A percentile compares a stretch with the other conserved stretches of the same genome.
phyloP scores from a whole-genome alignment of 2,329 filamentous ascomycete species.

The Colletotrichum sp. region DNA sequence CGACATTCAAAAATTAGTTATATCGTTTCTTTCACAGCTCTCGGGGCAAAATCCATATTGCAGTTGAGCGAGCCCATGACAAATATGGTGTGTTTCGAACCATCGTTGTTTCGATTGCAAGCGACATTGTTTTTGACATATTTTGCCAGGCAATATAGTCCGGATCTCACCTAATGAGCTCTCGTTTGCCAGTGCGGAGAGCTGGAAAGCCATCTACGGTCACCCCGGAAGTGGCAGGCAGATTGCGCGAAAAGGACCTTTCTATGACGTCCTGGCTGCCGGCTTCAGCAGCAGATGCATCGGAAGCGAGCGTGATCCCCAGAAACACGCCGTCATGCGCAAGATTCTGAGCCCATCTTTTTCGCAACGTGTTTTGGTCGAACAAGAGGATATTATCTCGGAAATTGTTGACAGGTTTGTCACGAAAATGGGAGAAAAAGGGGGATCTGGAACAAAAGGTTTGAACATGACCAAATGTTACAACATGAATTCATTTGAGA shows the following conservation, averaged over 20 bases:
- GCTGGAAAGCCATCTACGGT: slow-evolving; percentile 47
- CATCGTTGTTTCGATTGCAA: not conserved
- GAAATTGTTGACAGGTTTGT: not conserved
- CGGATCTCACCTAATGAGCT: slow-evolving; percentile 52
- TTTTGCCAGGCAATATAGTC: slow-evolving; percentile 34
- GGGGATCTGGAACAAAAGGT: slow-evolving; percentile 26
- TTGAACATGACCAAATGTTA: slow-evolving; percentile 30
- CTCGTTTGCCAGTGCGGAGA: slow-evolving; percentile 40
- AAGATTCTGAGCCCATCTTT: not conserved
- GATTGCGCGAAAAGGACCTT: slow-evolving; percentile 25
- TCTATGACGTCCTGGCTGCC: slow-evolving; percentile 31
- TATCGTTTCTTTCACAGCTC: not conserved
- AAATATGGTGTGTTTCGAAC: not conserved
- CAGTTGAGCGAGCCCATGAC: not conserved
- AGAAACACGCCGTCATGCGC: slow-evolving; percentile 22
- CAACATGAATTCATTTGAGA: slow-evolving; percentile 31
- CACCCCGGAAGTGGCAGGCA: not conserved
- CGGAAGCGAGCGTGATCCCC: slow-evolving; percentile 31
- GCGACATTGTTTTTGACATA: not conserved
- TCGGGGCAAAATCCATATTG: not conserved
- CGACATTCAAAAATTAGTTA: not conserved
- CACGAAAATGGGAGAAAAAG: not conserved
- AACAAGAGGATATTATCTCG: not conserved
- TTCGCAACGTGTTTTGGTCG: not conserved
- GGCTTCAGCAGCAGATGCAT: slow-evolving; percentile 28